Base-by-base conservation (phyloP, 768 basidiomycete species). In the Mycena pura region DNA sequence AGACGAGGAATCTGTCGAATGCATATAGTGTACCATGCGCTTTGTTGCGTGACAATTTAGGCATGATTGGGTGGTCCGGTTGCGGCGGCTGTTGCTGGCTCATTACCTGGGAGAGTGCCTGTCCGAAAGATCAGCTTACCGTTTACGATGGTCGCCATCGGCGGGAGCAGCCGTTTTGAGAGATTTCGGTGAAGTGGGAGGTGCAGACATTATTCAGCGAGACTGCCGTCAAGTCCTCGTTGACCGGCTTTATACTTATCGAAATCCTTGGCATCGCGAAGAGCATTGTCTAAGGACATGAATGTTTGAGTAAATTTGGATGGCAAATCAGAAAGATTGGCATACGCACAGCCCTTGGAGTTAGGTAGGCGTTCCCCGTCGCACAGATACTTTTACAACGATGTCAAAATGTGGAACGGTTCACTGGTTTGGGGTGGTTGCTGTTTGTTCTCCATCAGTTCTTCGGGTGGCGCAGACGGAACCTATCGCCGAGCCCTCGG, bases 1-100 rank as follows among this genome's bases (percentile, higher is more conserved):
- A 62, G 55, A 17, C 1, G 11, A 28, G 17, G 19, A 21, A 21
- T 27, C 7, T 19, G 8, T 10, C n/a, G 31, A 19, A 15, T 6
- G 19, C 9, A 24, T 17, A 8, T 17, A 9, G 14, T 32, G 7
- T 43, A 63, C 62, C 62, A 63, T 63, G 38, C 62, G 56, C 21
- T 63, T 63, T 21, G 62, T 58, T 38, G 55, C 22, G 34, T 63
- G 62, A 19, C 62, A 63, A 25, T 57, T 58, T 34, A 63, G 56
- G 32, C 62, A 63, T 5, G 62, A 63, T 28, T 63, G 62, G 5
- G 62, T 63, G 0, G 62, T 63, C 15, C 62, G 49, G 39, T 63
- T 63, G 39, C 62, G 56, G n/a, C 62, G 62, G 15, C 62, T 63
- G 29, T 27, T 11, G 6, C 5, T 43, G 19, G 13, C 3, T 41